phyloP scores from a whole-genome alignment of 768 basidiomycete genomes.

The Pleurotus platypus region DNA sequence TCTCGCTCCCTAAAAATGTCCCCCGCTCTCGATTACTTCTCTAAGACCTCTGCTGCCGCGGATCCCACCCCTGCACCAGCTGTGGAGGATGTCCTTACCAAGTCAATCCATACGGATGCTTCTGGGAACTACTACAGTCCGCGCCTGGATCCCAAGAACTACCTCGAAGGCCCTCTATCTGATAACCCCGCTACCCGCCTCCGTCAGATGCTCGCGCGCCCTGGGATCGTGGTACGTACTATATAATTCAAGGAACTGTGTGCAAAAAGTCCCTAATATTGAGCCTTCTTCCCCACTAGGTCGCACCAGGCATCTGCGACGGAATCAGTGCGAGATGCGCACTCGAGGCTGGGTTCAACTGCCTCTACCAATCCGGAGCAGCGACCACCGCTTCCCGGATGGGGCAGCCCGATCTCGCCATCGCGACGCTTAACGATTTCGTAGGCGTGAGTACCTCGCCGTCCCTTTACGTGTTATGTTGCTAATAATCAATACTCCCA shows the following conservation, averaged over 20 bases:
- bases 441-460: constrained; percentile 38
- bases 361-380: constrained; percentile 78
- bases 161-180: constrained; percentile 65
- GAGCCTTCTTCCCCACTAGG: constrained; percentile 26
- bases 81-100: not conserved
- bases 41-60: not conserved
- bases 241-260: not conserved
- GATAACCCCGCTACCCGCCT: constrained; percentile 67
- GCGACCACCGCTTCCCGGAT: constrained; percentile 77
- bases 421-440: constrained; percentile 76
- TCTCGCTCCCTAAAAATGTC: not conserved
- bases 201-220: constrained; percentile 64
- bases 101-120: not conserved
- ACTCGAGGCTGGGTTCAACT: constrained; percentile 74
- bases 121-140: constrained; percentile 53
- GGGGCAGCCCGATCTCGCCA: constrained; percentile 74
- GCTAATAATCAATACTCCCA: constrained; percentile 16
- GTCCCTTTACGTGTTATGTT: not conserved
- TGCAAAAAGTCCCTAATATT: not conserved
- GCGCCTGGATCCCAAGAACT: constrained; percentile 67
- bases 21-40: constrained; percentile 3
- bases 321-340: constrained; percentile 80
- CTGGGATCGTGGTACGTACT: constrained; percentile 67
- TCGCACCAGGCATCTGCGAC: constrained; percentile 76
- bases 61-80: not conserved